These are phyloP conservation scores for Talaromyces sp. DNA, from an alignment of 2,329 filamentous ascomycete genomes.

Conservation along the genomic window DNA sequence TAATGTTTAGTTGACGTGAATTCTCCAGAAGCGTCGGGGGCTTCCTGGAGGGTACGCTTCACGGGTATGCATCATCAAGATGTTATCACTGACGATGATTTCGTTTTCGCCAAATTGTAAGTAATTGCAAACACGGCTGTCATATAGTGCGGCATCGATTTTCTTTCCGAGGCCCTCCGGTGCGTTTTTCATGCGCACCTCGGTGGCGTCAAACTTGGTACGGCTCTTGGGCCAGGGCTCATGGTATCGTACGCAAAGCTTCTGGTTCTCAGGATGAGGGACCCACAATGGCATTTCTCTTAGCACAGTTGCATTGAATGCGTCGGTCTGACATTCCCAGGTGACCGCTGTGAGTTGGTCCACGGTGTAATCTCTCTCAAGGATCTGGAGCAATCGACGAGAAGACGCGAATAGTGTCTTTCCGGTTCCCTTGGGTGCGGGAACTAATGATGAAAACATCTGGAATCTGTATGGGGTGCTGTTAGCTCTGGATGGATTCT, in stretches of 20 bases:
- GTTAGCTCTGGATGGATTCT: not conserved
- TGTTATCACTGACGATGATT: conserved; percentile 55
- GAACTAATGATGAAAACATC: conserved; percentile 20
- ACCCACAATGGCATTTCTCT: conserved; percentile 47
- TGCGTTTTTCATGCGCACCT: conserved; percentile 45
- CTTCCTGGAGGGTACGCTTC: conserved; percentile 11
- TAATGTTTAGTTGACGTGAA: conserved; percentile 14
- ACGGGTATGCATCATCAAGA: conserved; percentile 18
- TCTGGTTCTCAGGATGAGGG: conserved; percentile 47
- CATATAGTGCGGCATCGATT: conserved; percentile 49
- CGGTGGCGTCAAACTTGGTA: conserved; percentile 52
- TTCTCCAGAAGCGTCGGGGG: conserved; percentile 13
- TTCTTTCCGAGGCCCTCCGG: conserved; percentile 40
- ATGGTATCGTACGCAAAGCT: conserved; percentile 55
- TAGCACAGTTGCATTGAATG: conserved; percentile 49
- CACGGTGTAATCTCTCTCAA: conserved; percentile 40
- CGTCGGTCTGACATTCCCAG: conserved; percentile 52
- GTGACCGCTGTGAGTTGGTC: conserved; percentile 43
- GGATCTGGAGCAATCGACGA: conserved; percentile 50
- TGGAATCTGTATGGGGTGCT: not conserved
- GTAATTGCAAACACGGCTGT: conserved; percentile 52
- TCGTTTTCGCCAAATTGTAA: conserved; percentile 58
- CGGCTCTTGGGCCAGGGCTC: conserved; percentile 56
- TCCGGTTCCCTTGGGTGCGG: conserved; percentile 52
- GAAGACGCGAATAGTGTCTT: conserved; percentile 58